Base-by-base conservation (phyloP, 129 eudicot species). In the Centaurea solstitialis region DNA sequence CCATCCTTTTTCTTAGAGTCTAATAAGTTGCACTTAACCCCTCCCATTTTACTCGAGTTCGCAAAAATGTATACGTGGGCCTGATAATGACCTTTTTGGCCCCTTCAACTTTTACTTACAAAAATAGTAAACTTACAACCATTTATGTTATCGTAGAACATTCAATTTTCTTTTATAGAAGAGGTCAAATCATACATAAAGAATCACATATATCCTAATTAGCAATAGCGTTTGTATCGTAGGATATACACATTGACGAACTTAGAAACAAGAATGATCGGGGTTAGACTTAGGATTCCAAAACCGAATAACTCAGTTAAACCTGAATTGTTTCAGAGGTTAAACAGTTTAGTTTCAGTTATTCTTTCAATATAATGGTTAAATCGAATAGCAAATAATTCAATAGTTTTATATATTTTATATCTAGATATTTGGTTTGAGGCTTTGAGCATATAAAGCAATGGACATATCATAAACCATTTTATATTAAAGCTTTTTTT, bases 1-100 rank as follows among this genome's bases (percentile, higher is more conserved):
- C 81, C 40, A 7, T 82, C 81, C 72, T 59, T 82, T 82, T 37
- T 76, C 21, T 64, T 65, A 57, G 50, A 26, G 73, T 39, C 30
- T 69, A 11, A 13, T 53, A 57, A 73, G 69, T 82, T 69, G 30
- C 81, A 59, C 24, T 23, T 82, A 57, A 43, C 81, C 50, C 77
- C 85, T 76, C 74, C 0, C 12, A 57, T 76, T 61, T 64, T 64
- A 35, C 22, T 9, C 9, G n/a, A 69, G 3, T 39, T 68, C 4
- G 38, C 26, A 67, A 76, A 50, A 24, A 11, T 70, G 73, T 41
- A 26, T 68, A 76, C 28, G 37, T 66, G 47, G 50, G 38, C 8
- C 23, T 40, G 17, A 18, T 50, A 59, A 12, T 76, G 41, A 28
- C 57, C 77, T 28, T 69, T 75, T 53, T 39, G 26, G 47, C 73